Evolutionary conservation across 495 filamentous ascomycete species (phyloP), one percentile per base, ranked within the genome.

Genomic region (Lentithecium fluviatile): DNA sequence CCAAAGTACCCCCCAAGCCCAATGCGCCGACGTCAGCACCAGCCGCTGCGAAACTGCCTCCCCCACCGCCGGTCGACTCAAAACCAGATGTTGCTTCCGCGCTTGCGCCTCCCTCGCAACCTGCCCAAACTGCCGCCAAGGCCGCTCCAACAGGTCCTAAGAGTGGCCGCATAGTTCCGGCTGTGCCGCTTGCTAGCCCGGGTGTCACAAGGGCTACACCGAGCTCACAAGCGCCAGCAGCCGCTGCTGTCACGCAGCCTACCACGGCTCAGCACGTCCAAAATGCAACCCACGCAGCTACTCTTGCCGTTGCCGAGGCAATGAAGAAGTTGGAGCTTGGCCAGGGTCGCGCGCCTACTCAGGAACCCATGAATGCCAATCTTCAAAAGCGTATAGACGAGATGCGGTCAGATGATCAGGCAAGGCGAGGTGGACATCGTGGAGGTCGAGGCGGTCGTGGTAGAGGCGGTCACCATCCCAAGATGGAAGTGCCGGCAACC

Each of bases 311-410:
- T 49, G 91, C 90, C 37, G 87, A 86, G 7, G 91, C 91, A 2
- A 95, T 95, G 90, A 90, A 90, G 12, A 90, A 93, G 66, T 74
- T 95, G 12, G 75, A 81, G 11, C 79, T 82, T n/a, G 74, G 80
- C 52, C 69, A 74, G 24, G 70, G 76, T 50, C 63, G 78, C 24
- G 47, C 26, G 0, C 63, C 21, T 23, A 15, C 46, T n/a, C 53
- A 55, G 32, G 29, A 32, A 32, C 29, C 32, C 10, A 49, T 21
- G 23, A 20, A 58, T 2, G 78, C 79, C 23, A 88, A 89, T 64
- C 73, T 97, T 19, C 84, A 89, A 0, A 88, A 85, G 70, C 88
- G 91, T 73, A 88, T 97, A 62, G 86, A 88, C 58, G 88, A 97
- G 56, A 89, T 97, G 87, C 83, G 88, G 52, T 82, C 89, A 1